Evolutionary conservation across 2,329 filamentous ascomycete species (phyloP).

Genomic region (Curvularia eragrostidis): DNA sequence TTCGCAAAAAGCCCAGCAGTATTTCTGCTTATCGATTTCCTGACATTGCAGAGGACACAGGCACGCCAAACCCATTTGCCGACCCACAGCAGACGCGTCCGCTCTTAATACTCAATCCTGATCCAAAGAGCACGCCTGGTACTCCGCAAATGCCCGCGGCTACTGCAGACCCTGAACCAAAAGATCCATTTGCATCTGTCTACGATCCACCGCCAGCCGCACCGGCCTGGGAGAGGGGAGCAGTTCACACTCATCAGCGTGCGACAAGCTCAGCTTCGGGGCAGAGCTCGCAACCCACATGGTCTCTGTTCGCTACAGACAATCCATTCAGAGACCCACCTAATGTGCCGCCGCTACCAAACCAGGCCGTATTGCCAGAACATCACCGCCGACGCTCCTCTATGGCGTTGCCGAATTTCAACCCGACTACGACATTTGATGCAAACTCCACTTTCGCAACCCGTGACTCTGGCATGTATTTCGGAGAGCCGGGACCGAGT

Average conservation of each 20-base stretch:
- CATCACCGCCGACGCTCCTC: slow-evolving; percentile 30
- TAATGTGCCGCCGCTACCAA: slow-evolving; percentile 32
- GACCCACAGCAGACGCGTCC: slow-evolving; percentile 33
- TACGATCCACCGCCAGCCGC: slow-evolving; percentile 36
- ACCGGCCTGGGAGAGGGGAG: slow-evolving; percentile 34
- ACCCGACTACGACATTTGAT: slow-evolving; percentile 25
- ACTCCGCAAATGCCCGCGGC: slow-evolving; percentile 37
- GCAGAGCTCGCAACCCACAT: slow-evolving; percentile 39
- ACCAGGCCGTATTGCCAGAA: slow-evolving; percentile 31
- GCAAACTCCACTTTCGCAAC: slow-evolving; percentile 31
- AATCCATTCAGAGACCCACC: slow-evolving; percentile 39
- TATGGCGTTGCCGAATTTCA: slow-evolving; percentile 29
- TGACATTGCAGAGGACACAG: slow-evolving; percentile 37
- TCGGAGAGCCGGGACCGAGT: slow-evolving; percentile 47
- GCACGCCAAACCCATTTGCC: slow-evolving; percentile 38
- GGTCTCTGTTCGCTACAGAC: slow-evolving; percentile 34
- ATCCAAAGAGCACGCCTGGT: slow-evolving; percentile 28
- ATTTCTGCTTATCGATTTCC: slow-evolving; percentile 37
- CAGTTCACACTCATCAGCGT: slow-evolving; percentile 33
- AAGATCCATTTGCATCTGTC: slow-evolving; percentile 43
- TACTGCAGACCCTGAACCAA: slow-evolving; percentile 27
- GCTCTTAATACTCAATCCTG: slow-evolving; percentile 37
- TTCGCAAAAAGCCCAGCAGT: slow-evolving; percentile 43
- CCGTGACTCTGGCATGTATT: slow-evolving; percentile 38
- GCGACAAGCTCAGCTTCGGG: slow-evolving; percentile 41